Conservation (phyloP, 2,329 filamentous ascomycete genomes). For the Beauveria medogensis region DNA sequence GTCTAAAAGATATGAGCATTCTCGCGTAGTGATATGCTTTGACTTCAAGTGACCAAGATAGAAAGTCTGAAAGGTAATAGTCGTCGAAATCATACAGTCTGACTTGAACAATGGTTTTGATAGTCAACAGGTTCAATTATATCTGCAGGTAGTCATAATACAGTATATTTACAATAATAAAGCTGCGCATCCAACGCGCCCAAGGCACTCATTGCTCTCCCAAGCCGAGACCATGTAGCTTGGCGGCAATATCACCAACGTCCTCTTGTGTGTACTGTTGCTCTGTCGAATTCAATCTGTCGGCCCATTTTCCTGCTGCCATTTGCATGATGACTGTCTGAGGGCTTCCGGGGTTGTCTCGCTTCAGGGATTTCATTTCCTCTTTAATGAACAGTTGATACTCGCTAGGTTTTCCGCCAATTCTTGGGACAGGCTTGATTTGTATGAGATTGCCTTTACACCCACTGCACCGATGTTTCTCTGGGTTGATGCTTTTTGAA, state of each 20-base stretch:
- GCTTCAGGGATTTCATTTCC: constrained; percentile 55
- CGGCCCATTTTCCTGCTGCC: constrained; percentile 53
- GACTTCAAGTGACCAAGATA: not conserved
- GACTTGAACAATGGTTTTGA: constrained; percentile 5
- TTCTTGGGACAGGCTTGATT: constrained; percentile 62
- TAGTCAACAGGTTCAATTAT: not conserved
- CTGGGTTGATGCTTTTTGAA: constrained; percentile 72
- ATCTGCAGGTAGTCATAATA: not conserved
- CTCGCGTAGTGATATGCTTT: not conserved
- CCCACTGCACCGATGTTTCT: constrained; percentile 63
- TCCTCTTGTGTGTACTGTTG: constrained; percentile 9
- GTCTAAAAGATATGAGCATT: not conserved
- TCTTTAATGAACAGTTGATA: constrained; percentile 54
- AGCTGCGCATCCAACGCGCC: not conserved
- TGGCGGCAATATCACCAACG: constrained; percentile 14
- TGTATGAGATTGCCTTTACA: constrained; percentile 68
- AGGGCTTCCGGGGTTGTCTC: constrained; percentile 45
- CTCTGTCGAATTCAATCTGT: constrained; percentile 13
- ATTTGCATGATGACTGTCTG: constrained; percentile 64
- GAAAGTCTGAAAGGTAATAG: not conserved
- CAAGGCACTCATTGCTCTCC: constrained; percentile 8
- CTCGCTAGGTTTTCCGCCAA: constrained; percentile 26
- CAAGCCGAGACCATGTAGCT: constrained; percentile 21
- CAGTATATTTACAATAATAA: not conserved
- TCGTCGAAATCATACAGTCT: not conserved